Conservation (phyloP, 768 basidiomycete species). For the Saitozyma sp. region DNA sequence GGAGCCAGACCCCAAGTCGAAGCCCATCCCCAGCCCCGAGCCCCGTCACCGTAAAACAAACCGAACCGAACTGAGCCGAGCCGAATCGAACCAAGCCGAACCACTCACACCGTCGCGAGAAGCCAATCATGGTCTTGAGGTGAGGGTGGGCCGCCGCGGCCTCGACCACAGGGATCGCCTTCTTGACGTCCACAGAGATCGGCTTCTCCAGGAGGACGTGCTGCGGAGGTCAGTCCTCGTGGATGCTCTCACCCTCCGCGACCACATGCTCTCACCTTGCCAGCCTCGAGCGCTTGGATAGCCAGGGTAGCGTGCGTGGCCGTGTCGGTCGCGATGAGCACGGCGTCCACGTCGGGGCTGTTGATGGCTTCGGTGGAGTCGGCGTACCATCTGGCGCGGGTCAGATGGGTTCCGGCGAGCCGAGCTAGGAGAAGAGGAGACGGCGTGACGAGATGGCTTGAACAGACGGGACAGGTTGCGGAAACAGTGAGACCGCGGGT, state of each 20-base stretch:
- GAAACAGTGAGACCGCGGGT: no score
- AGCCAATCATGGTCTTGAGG: constrained; percentile 29
- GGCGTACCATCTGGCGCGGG: constrained; percentile 2
- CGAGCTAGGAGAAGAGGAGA: no score
- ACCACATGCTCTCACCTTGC: constrained; percentile 7
- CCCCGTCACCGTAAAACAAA: not conserved
- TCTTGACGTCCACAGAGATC: constrained; percentile 24
- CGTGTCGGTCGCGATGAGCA: constrained; percentile 30
- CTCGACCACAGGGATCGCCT: constrained; percentile 15
- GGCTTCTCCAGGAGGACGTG: constrained; percentile 35
- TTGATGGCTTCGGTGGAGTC: constrained; percentile 12
- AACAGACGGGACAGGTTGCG: no score
- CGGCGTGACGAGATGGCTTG: no score
- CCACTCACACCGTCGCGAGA: constrained; percentile 30
- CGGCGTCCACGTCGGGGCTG: constrained; percentile 15
- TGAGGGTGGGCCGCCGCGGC: constrained; percentile 17
- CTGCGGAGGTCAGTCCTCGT: not conserved
- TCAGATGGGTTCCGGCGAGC: no score
- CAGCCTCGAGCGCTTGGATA: constrained; percentile 20
- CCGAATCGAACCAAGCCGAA: no score
- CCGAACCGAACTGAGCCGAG: not conserved
- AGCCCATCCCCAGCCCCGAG: not conserved
- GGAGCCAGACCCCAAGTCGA: not conserved
- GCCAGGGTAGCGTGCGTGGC: constrained; percentile 23
- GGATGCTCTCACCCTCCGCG: not conserved